Evolutionary conservation across 352 stramenopile species (phyloP), one percentile per base, ranked within the genome.

Genomic region (Globisporangium okanoganense): DNA sequence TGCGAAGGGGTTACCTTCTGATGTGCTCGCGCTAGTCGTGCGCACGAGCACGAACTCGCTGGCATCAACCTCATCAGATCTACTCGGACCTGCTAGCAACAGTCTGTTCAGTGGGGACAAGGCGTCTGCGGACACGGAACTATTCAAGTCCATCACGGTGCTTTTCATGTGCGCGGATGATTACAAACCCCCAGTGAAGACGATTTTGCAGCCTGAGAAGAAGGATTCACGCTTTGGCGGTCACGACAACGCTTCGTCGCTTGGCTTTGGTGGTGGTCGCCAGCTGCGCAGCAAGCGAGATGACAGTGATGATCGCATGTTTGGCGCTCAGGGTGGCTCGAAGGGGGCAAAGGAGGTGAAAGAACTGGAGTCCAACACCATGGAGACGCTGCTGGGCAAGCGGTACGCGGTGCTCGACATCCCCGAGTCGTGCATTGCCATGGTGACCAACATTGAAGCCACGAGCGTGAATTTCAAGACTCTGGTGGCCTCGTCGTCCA

Each of bases 131-230:
- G 56, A 61, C n/a, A 69, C 72, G 14, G 69, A 68, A 4, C 67
- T 89, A n/a, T 90, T 90, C 63, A 90, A 90, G 71, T 85, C 73
- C 2, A 79, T 93, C 60, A 88, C 83, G 20, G 72, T 93, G 9
- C 36, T 91, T 22, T 88, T 81, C 62, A 63, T 91, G 0, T 93
- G 83, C 16, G 70, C 78, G 0, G 76, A 90, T 16, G 67, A 83
- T 44, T 93, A 90, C 56, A 62, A 78, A 36, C 76, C 79, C 22
- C 81, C 83, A 16, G 74, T 35, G n/a, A 65, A 65, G 45, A 31
- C 41, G 5, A 16, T 20, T 22, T 36, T 41, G 10, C 51, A 76
- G 25, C 61, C 71, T 20, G 63, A 67, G 47, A 64, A 24, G 40
- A 52, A 22, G 16, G 43, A 54, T n/a, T 10, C 10, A 8, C 53